Evolutionary conservation across 352 stramenopile genomes (phyloP).

Genomic region (Aphanomyces astaci): DNA sequence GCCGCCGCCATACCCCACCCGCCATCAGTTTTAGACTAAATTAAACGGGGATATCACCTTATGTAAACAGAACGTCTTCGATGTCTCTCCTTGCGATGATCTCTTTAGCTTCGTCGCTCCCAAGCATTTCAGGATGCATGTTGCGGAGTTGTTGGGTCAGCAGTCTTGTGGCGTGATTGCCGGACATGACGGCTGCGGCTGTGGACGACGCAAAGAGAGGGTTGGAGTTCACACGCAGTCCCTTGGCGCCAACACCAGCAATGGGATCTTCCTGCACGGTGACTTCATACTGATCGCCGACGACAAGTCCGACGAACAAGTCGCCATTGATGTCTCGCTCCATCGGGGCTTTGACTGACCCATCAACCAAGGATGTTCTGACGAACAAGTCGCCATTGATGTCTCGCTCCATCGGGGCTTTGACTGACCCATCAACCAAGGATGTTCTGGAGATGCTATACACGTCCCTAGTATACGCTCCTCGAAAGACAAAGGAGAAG

Average conservation of each 20-base stretch:
- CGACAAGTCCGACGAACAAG: conserved; percentile 2
- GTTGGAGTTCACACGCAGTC: neutral
- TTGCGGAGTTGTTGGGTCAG: conserved; percentile 1
- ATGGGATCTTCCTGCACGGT: conserved; percentile 10
- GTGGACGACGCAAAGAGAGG: neutral
- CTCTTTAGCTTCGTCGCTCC: neutral
- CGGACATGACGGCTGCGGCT: neutral
- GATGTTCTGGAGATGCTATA: neutral
- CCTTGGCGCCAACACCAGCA: conserved; percentile 4
- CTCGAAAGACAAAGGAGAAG: conserved; percentile 18
- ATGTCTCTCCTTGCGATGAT: conserved; percentile 1
- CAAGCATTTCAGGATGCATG: neutral
- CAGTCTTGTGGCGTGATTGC: conserved; percentile 4
- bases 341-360: neutral
- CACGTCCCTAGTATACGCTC: neutral
- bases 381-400: no score
- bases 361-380: neutral
- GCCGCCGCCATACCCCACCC: conserved; percentile 17
- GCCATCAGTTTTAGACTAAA: conserved; percentile 10
- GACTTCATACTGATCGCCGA: neutral
- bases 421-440: neutral
- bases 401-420: neutral
- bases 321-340: neutral
- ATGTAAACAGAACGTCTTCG: conserved; percentile 14
- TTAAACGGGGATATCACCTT: neutral